Percentiles rank a stretch among this genome's conserved stretches.
phyloP scores from a whole-genome alignment of 805 yeast genomes.

The Candida namnaoensis region DNA sequence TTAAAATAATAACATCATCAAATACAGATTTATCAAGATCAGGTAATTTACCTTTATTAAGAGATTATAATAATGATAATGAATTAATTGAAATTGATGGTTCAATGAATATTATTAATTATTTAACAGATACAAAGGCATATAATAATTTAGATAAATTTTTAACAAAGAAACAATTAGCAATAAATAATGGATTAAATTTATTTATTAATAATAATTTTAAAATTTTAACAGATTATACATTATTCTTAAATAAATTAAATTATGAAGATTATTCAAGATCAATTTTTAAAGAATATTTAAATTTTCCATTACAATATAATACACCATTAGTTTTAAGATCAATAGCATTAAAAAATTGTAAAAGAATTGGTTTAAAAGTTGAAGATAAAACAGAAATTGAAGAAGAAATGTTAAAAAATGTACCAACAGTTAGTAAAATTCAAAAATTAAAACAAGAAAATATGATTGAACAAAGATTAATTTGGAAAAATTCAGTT shows the following conservation, averaged over 20 bases:
- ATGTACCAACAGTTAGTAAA: constrained; percentile 27
- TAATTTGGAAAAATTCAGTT: constrained; percentile 15
- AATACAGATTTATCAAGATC: constrained; percentile 46
- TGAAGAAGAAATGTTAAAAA: constrained; percentile 19
- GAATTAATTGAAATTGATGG: constrained; percentile 25
- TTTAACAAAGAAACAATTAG: constrained; percentile 16
- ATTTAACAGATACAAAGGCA: constrained; percentile 11
- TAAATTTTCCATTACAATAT: constrained; percentile 73
- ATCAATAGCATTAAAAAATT: constrained; percentile 19
- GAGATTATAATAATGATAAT: constrained; percentile 4
- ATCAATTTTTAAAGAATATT: constrained; percentile 37
- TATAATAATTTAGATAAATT: constrained; percentile 5
- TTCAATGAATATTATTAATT: constrained; percentile 28
- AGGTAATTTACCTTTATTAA: constrained; percentile 41
- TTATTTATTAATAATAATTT: constrained; percentile 33
- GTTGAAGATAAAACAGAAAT: constrained; percentile 20
- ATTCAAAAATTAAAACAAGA: constrained; percentile 65
- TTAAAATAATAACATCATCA: constrained; percentile 42
- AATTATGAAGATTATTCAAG: constrained; percentile 59
- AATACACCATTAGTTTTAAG: constrained; percentile 47
- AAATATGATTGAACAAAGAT: constrained; percentile 25
- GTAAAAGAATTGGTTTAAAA: constrained; percentile 23
- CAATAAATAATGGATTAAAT: constrained; percentile 36
- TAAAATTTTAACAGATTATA: constrained; percentile 43
- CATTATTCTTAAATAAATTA: constrained; percentile 41